phyloP scores from a whole-genome alignment of 768 basidiomycete species.

The Rubroboletus satanas region DNA sequence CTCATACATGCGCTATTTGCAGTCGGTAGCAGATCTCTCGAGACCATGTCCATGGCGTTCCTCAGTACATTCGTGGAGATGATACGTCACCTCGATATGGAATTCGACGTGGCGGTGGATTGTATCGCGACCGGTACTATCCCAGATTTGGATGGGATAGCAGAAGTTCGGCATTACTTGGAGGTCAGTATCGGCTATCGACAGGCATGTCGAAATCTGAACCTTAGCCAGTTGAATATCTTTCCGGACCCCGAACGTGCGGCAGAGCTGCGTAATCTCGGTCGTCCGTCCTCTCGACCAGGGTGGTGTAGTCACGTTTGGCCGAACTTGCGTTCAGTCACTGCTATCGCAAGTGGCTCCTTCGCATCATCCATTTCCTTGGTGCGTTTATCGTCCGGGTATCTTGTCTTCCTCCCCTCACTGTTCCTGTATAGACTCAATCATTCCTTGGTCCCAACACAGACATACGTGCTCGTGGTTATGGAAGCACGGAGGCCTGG shows the following conservation, averaged over 20 bases:
- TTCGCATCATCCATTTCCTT: slow-evolving; percentile 10
- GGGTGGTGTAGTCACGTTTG: slow-evolving; percentile 14
- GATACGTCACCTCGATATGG: slow-evolving; percentile 7
- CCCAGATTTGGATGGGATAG: slow-evolving; percentile 4
- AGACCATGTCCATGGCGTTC: slow-evolving; percentile 4
- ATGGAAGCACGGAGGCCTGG: slow-evolving; percentile 4
- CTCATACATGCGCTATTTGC: slow-evolving; percentile 9
- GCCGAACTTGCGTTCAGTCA: slow-evolving; percentile 11
- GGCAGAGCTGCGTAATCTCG: slow-evolving; percentile 10
- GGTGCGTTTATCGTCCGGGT: background rate
- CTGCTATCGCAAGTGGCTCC: slow-evolving; percentile 6
- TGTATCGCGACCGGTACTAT: slow-evolving; percentile 12
- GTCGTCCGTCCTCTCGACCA: slow-evolving; percentile 10
- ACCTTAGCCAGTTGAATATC: background rate
- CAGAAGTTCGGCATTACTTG: slow-evolving; percentile 1
- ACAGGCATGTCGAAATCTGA: background rate
- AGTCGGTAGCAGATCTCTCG: slow-evolving; percentile 2
- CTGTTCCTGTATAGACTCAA: slow-evolving; percentile 1
- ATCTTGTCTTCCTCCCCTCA: background rate
- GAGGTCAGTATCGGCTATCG: background rate
- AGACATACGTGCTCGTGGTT: background rate
- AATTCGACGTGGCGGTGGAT: slow-evolving; percentile 10
- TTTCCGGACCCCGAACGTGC: slow-evolving; percentile 3
- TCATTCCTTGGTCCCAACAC: slow-evolving; percentile 11
- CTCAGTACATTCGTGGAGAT: slow-evolving; percentile 11